phyloP scores from a whole-genome alignment of 1,284 basidiomycete species.

The Microbotryomycetes sp. region DNA sequence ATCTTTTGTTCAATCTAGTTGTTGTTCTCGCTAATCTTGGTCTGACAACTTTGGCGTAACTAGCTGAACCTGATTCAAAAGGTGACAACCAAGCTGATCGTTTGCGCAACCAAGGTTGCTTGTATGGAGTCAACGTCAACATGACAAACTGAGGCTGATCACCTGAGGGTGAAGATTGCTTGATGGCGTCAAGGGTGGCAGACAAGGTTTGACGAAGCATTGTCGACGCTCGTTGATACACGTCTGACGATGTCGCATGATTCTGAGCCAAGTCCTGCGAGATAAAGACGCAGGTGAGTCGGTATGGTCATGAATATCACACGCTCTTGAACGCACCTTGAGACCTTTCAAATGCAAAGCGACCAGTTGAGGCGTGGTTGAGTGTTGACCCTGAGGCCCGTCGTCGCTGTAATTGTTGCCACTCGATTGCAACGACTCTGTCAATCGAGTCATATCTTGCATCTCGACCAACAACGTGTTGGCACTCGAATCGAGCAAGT shows the following conservation, averaged over 20 bases:
- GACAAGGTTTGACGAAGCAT: slow-evolving; percentile 14
- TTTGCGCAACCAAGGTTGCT: slow-evolving; percentile 13
- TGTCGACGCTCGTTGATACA: slow-evolving; percentile 6
- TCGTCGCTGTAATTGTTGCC: background rate
- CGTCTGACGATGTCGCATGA: slow-evolving; percentile 10
- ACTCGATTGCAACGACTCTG: slow-evolving; percentile 5
- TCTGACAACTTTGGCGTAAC: background rate
- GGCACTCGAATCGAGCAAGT: slow-evolving; percentile 24
- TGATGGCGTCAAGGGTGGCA: slow-evolving; percentile 10
- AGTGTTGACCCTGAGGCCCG: background rate
- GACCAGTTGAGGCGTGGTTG: slow-evolving; percentile 5
- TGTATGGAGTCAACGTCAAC: slow-evolving; percentile 19
- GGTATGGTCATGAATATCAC: background rate
- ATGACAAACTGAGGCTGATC: background rate
- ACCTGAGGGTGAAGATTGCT: background rate
- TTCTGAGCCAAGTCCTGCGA: slow-evolving; percentile 5
- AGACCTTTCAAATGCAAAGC: slow-evolving; percentile 29
- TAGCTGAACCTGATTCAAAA: slow-evolving; percentile 7
- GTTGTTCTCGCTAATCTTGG: background rate
- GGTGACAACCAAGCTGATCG: slow-evolving; percentile 15
- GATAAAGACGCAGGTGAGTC: no score
- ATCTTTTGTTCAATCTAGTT: background rate
- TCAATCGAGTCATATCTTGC: slow-evolving; percentile 8
- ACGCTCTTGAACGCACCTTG: slow-evolving; percentile 7
- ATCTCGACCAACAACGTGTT: slow-evolving; percentile 12